phyloP scores from a whole-genome alignment of 345 rosid genomes.

The Limnanthes douglasii region DNA sequence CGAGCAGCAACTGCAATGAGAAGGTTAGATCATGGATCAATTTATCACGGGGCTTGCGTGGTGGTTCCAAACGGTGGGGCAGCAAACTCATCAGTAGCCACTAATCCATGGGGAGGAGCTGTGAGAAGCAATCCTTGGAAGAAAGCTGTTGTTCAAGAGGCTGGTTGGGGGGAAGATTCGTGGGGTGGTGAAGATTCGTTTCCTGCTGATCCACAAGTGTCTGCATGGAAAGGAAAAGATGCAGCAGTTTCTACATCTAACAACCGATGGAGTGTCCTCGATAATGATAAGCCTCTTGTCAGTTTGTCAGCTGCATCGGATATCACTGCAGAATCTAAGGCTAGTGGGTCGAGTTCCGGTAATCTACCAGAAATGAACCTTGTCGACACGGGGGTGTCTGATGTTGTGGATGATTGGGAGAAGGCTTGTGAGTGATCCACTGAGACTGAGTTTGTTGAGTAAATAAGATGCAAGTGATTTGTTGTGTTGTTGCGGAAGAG shows the following conservation, averaged over 20 bases:
- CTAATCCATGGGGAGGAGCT: slow-evolving; percentile 51
- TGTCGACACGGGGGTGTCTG: slow-evolving; percentile 12
- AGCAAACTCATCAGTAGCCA: slow-evolving; percentile 13
- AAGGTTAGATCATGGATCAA: slow-evolving; percentile 85
- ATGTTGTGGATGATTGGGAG: slow-evolving; percentile 86
- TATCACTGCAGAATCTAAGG: slow-evolving; percentile 16
- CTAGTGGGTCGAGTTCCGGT: slow-evolving; percentile 9
- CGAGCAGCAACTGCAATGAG: slow-evolving; percentile 99
- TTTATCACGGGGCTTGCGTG: slow-evolving; percentile 58
- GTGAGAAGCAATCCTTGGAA: slow-evolving; percentile 68
- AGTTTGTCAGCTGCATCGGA: slow-evolving; percentile 19
- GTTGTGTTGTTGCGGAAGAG: too few species aligned
- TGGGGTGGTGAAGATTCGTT: slow-evolving; percentile 52
- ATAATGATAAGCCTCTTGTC: slow-evolving; percentile 16
- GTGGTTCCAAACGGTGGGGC: slow-evolving; percentile 27
- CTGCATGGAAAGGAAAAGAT: slow-evolving; percentile 38
- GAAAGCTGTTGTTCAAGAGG: slow-evolving; percentile 58
- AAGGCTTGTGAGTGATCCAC: slow-evolving; percentile 62
- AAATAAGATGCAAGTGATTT: too few species aligned
- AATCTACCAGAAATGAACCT: slow-evolving; percentile 16
- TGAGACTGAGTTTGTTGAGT: too few species aligned
- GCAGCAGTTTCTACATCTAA: slow-evolving; percentile 33
- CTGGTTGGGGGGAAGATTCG: slow-evolving; percentile 30
- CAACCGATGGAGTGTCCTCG: slow-evolving; percentile 64
- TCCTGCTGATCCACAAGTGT: slow-evolving; percentile 17